Evolutionary conservation across 345 rosid species (phyloP).

Genomic region (Anastatica hierochuntica): DNA sequence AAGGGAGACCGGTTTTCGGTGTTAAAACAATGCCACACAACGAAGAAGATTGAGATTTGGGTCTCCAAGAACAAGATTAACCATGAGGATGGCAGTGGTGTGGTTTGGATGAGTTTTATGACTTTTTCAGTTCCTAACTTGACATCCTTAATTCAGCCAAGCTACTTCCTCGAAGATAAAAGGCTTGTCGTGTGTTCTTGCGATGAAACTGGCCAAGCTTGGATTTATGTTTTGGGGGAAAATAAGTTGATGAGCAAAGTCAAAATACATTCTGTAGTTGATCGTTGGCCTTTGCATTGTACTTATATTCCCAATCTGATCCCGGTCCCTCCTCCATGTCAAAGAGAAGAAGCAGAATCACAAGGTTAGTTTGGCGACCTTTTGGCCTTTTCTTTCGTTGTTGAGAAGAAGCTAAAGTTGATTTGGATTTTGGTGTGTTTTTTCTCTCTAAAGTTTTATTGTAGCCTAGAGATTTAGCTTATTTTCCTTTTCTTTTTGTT

Average conservation of each 20-base stretch:
- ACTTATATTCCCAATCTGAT: not conserved
- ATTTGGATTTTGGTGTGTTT: no score
- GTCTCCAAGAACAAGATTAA: not conserved
- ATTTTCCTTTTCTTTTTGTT: no score
- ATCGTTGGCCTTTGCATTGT: not conserved
- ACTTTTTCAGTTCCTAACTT: not conserved
- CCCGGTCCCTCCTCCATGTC: not conserved
- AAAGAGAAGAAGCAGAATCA: not conserved
- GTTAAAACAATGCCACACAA: not conserved
- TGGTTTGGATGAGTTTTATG: not conserved
- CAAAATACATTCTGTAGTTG: not conserved
- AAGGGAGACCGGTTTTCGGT: not conserved
- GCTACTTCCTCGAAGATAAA: not conserved
- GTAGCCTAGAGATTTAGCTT: no score
- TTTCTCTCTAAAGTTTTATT: no score
- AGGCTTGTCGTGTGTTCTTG: slow-evolving; percentile 1
- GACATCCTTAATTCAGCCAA: not conserved
- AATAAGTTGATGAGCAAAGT: not conserved
- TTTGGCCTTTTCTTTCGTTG: no score
- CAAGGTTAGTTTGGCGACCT: not conserved
- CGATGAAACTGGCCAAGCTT: not conserved
- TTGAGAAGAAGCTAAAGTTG: no score
- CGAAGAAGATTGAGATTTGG: not conserved
- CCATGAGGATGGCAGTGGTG: not conserved
- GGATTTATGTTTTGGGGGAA: not conserved